These are phyloP conservation scores for Apophysomyces sp. DNA, from an alignment of 371 early-diverging fungal species.

Conservation along the genomic window DNA sequence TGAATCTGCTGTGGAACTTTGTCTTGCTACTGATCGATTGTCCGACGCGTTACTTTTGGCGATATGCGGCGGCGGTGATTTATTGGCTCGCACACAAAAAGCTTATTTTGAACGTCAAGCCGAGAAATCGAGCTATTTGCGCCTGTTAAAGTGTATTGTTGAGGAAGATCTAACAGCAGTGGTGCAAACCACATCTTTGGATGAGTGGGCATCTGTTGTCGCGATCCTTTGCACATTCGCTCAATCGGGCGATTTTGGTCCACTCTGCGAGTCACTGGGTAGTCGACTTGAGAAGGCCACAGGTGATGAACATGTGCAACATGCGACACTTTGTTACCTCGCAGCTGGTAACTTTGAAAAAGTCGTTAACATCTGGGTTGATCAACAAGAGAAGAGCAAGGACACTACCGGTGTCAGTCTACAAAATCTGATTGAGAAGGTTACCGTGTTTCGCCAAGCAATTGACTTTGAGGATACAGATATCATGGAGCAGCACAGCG, in stretches of 20 bases:
- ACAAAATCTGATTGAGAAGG: slow-evolving; percentile 86
- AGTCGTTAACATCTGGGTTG: slow-evolving; percentile 85
- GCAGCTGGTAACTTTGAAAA: slow-evolving; percentile 87
- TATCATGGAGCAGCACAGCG: slow-evolving; percentile 57
- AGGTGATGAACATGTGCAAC: slow-evolving; percentile 40
- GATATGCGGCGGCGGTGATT: slow-evolving; percentile 84
- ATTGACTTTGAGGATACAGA: slow-evolving; percentile 65
- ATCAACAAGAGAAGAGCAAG: slow-evolving; percentile 30
- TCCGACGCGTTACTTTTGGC: slow-evolving; percentile 94
- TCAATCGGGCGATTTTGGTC: slow-evolving; percentile 72
- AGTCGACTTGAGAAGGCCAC: slow-evolving; percentile 58
- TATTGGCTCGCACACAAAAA: slow-evolving; percentile 79
- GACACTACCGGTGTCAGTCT: slow-evolving; percentile 39
- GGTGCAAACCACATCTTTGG: slow-evolving; percentile 73
- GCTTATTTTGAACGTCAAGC: slow-evolving; percentile 76
- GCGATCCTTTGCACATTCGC: slow-evolving; percentile 93
- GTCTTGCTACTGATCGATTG: slow-evolving; percentile 76
- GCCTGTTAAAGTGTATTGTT: slow-evolving; percentile 80
- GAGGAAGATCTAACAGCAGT: slow-evolving; percentile 79
- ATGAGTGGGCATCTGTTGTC: slow-evolving; percentile 91
- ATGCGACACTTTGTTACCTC: slow-evolving; percentile 88
- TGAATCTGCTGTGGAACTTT: slow-evolving; percentile 85
- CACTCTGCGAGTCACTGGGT: slow-evolving; percentile 73
- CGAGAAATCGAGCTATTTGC: slow-evolving; percentile 65
- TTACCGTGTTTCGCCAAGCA: slow-evolving; percentile 88